Evolutionary conservation across 139 green algal species (phyloP).

Genomic region (Chlamydomonas sphaeroides): DNA sequence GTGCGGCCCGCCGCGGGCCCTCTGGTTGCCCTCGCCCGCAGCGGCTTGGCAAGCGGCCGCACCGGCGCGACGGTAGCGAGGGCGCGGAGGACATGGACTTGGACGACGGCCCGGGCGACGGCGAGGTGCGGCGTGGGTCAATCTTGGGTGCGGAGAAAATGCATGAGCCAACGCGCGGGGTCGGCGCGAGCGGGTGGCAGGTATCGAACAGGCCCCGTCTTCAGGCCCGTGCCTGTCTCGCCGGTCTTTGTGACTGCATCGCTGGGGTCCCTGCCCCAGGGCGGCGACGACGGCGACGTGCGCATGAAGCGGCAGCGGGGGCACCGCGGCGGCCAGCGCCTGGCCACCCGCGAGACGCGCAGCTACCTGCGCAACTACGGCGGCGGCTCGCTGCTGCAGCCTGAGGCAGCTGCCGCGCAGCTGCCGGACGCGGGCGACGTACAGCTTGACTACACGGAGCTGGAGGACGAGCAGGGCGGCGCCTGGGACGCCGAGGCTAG

Average conservation of each 20-base stretch:
- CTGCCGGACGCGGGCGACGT: not conserved
- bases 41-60: slow-evolving; percentile 1
- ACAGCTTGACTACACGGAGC: slow-evolving; percentile 36
- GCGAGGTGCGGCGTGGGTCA: not conserved
- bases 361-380: slow-evolving; percentile 4
- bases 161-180: no score
- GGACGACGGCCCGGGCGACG: slow-evolving; percentile 1
- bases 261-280: not conserved
- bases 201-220: no score
- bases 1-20: no score
- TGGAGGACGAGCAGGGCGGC: slow-evolving; percentile 37
- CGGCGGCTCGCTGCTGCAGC: not conserved
- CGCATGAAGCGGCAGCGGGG: slow-evolving; percentile 25
- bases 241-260: not conserved
- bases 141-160: no score
- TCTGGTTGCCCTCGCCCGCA: no score
- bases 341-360: not conserved
- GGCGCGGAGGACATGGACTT: slow-evolving; percentile 28
- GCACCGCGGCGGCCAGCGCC: not conserved
- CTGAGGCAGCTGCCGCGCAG: not conserved
- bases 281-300: slow-evolving; percentile 6
- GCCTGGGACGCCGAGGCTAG: no score
- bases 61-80: not conserved
- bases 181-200: no score
- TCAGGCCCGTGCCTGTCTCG: not conserved